Evolutionary conservation across 306 rosid genomes (phyloP).

Genomic region (Lathyrus aphaca): DNA sequence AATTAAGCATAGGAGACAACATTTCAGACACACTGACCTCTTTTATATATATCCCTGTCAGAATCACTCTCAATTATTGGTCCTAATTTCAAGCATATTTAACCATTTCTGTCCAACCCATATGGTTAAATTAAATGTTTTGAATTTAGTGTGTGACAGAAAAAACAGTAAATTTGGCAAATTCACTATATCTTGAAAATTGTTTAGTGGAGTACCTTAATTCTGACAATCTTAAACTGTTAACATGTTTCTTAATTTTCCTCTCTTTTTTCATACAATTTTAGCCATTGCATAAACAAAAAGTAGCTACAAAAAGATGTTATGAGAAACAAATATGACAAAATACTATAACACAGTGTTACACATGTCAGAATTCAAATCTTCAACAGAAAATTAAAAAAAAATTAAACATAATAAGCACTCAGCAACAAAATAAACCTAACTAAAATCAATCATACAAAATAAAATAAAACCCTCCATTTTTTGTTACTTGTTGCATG

Average conservation of each 20-base stretch:
- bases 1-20: neutral
- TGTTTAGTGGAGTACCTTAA: too few relatives aligned
- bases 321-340: slow-evolving; percentile 40
- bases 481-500: slow-evolving; percentile 42
- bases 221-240: too few relatives aligned
- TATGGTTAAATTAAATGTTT: too few relatives aligned
- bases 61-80: slow-evolving; percentile 1
- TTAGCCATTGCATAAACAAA: slow-evolving; percentile 8
- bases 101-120: too few relatives aligned
- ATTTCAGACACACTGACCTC: neutral
- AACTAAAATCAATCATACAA: slow-evolving; percentile 44
- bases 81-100: neutral
- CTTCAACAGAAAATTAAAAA: slow-evolving; percentile 27
- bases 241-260: neutral
- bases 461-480: slow-evolving; percentile 33
- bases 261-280: neutral
- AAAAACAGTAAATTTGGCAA: too few relatives aligned
- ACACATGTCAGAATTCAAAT: slow-evolving; percentile 44
- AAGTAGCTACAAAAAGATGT: slow-evolving; percentile 26
- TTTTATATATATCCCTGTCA: neutral
- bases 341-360: slow-evolving; percentile 44
- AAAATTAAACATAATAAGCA: slow-evolving; percentile 25
- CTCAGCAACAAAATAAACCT: slow-evolving; percentile 36
- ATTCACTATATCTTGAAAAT: too few relatives aligned
- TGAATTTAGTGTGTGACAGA: too few relatives aligned